Conservation (phyloP, 768 basidiomycete genomes). For the Termitomyces eurrhizus region DNA sequence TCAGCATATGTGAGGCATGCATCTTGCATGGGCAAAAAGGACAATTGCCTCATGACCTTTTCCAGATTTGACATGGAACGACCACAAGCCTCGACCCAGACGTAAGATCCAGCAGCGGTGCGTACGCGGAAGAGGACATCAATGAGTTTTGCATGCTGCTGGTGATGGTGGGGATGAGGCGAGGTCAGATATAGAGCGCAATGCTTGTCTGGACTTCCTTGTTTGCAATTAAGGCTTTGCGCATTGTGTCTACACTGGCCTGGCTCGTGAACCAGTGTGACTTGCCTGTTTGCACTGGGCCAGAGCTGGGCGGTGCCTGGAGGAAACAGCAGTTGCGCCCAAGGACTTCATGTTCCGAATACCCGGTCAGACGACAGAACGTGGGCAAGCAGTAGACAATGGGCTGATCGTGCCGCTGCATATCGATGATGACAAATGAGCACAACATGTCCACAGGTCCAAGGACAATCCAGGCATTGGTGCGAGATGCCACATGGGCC, state of each 20-base stretch:
- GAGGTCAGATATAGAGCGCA: constrained; percentile 36
- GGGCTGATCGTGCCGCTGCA: constrained; percentile 74
- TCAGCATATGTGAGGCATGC: constrained; percentile 66
- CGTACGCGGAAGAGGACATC: constrained; percentile 84
- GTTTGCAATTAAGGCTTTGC: constrained; percentile 58
- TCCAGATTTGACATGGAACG: constrained; percentile 87
- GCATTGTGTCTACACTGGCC: constrained; percentile 59
- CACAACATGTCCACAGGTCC: constrained; percentile 93
- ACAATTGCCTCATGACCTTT: constrained; percentile 95
- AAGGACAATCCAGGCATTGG: constrained; percentile 68
- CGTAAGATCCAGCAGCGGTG: constrained; percentile 58
- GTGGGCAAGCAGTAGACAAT: constrained; percentile 89
- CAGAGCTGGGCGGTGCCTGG: constrained; percentile 62
- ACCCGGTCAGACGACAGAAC: constrained; percentile 78
- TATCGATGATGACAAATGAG: constrained; percentile 86
- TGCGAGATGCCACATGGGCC: constrained; percentile 68
- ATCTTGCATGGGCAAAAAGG: constrained; percentile 72
- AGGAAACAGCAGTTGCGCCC: constrained; percentile 91
- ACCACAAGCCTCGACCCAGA: constrained; percentile 93
- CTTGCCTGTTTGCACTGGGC: constrained; percentile 31
- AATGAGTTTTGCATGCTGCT: constrained; percentile 48
- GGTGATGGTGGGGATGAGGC: background rate
- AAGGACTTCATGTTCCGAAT: constrained; percentile 69
- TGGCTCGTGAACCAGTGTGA: constrained; percentile 55
- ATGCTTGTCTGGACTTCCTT: constrained; percentile 89